Evolutionary conservation across 352 stramenopile species (phyloP), one percentile per base, ranked within the genome.

Genomic region (Globisporangium camurandrum): DNA sequence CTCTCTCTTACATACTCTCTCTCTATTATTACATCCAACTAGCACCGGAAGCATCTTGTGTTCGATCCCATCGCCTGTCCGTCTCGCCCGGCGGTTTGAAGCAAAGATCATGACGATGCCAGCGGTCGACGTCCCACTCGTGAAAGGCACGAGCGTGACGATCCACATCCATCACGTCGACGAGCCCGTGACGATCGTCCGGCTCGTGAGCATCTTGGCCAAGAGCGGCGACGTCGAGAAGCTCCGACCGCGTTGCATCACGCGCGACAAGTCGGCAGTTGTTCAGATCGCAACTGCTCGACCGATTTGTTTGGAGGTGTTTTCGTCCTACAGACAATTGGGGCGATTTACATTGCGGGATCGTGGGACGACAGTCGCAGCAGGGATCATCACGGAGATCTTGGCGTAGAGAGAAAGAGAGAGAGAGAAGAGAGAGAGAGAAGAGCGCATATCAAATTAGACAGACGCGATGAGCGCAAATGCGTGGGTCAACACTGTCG

Each of bases 61-160:
- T 56, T 93, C 84, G 8, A 74, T 93, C 47, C 68, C 71, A 41
- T 88, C 73, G 10, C 84, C 84, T 0, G 78, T 95, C 54, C 70
- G 67, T 9, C 69, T 86, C 6, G 83, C 79, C 17, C 72, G 69
- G 22, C 72, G 71, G 44, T 92, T 95, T 31, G 81, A 95, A 56
- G 82, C 82, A 43, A 90, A 95, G 75, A 95, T 95, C 58, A 90
- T 93, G 77, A 93, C 82, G 1, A 92, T 95, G 80, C 80, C 84
- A 0, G 67, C 75, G 3, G 74, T 95, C 12, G 78, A 95, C 47
- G 78, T 92, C 49, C 84, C 84, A 38, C 63, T 95, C 4, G 80
- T 95, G 23, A 93, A 93, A 55, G 84, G 84, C 42, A 85, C 81
- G 31, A 80, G 67, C 51, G 57, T 92, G 64, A 90, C 79, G 41